phyloP scores from a whole-genome alignment of 352 stramenopile species.

The Pythium rhizo-oryzae region DNA sequence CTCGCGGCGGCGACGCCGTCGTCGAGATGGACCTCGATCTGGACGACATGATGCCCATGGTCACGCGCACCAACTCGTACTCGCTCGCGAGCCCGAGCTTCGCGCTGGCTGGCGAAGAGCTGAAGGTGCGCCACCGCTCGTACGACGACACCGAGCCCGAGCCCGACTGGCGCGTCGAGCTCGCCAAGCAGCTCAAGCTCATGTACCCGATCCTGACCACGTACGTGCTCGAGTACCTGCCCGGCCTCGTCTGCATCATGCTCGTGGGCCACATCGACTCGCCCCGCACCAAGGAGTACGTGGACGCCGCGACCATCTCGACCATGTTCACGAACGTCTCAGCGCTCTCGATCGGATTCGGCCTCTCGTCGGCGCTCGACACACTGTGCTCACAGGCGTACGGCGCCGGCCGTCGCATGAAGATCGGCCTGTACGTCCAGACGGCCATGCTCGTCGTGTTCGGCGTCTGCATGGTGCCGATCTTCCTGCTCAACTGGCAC shows the following conservation, averaged over 20 bases:
- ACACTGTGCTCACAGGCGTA: constrained; percentile 81
- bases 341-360: constrained; percentile 66
- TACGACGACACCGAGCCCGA: constrained; percentile 46
- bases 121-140: constrained; percentile 42
- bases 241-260: constrained; percentile 61
- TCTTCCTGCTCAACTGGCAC: constrained; percentile 71
- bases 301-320: constrained; percentile 61
- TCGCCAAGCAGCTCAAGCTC: constrained; percentile 45
- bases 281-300: constrained; percentile 52
- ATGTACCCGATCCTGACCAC: constrained; percentile 52
- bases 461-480: constrained; percentile 42
- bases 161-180: constrained; percentile 44
- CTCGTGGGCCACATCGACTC: constrained; percentile 69
- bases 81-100: constrained; percentile 54
- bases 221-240: constrained; percentile 56
- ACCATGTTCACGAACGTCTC: constrained; percentile 81
- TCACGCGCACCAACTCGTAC: constrained; percentile 57
- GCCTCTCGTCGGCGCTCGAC: constrained; percentile 74
- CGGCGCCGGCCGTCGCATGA: constrained; percentile 52
- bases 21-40: constrained; percentile 25
- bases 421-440: constrained; percentile 82
- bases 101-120: constrained; percentile 36
- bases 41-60: constrained; percentile 42
- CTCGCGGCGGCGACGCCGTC: constrained; percentile 13
- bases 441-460: constrained; percentile 57